Evolutionary conservation across 345 rosid species (phyloP), one percentile per base, ranked within the genome.

Genomic region (Lepidium didymum): DNA sequence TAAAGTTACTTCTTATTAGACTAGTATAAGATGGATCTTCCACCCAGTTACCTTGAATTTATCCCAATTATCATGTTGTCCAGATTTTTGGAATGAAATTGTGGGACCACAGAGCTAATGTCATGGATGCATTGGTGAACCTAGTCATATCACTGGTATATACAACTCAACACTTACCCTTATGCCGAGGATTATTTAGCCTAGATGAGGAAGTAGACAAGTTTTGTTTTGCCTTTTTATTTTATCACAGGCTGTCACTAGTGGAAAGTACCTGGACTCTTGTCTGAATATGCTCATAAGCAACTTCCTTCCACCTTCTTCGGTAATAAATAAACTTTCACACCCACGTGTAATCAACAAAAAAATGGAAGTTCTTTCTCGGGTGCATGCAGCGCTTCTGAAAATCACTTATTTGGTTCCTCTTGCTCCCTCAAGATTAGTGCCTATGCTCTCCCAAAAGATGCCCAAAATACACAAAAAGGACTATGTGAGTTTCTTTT

Each of bases 31-130:
- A 16, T 10, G 27, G 9, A 59, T 40, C 51, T 68, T 37, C 37
- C 14, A 38, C 41, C n/a, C 31, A 29, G 58, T 25, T 55, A 36
- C 65, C 21, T 42, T 74, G 6, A 12, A 50, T 70, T 38, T 56
- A 68, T 50, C 23, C 37, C 63, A 35, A 8, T 19, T 21, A 7
- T 41, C 27, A 31, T 64, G 8, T 61, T 64, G 8, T 61, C 43
- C 82, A 90, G 95, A 81, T 94, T 64, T 91, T 83, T 80, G 70
- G 81, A 55, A 85, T 88, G 92, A 81, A 75, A 75, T 45, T 91
- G 85, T 91, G 99, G 97, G 82, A 78, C 52, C 82, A 79, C 57
- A 79, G 63, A 23, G 80, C 87, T 44, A 78, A 77, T 77, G 87
- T 87, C 51, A 81, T 85, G 82, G 96, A 90, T 70, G 92, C 96